A percentile compares a stretch with the other conserved stretches of the same genome.
Conservation (phyloP, 176 grass and related monocot genomes). For the Triticum timopheevii region DNA sequence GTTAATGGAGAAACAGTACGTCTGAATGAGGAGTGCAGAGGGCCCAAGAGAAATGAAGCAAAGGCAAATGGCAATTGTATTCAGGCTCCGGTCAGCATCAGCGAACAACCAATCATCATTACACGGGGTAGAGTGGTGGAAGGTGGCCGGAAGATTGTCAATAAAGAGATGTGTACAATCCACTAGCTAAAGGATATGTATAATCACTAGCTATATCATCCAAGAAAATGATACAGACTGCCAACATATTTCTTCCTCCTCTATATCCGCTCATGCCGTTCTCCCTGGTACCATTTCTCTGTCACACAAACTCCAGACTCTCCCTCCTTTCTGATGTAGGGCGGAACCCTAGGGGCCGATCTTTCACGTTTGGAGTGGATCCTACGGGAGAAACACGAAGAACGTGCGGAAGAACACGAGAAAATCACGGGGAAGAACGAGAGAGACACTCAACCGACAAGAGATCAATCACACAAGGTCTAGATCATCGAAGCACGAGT, state of each 20-base stretch:
- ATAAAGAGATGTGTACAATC: slow-evolving; percentile 7
- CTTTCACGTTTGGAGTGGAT: too few species aligned
- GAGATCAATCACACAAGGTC: too few species aligned
- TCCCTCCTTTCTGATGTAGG: slow-evolving; percentile 11
- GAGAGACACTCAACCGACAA: too few species aligned
- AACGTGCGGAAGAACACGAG: too few species aligned
- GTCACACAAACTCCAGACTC: slow-evolving; percentile 16
- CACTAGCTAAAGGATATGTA: background rate
- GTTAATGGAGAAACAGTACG: slow-evolving; percentile 21
- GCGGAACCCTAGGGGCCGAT: too few species aligned
- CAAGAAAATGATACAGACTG: background rate
- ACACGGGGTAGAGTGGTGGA: background rate
- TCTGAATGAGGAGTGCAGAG: slow-evolving; percentile 17
- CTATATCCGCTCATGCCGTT: background rate
- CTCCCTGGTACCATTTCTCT: background rate
- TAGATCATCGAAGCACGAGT: too few species aligned
- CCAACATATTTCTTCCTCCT: background rate
- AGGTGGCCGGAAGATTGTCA: background rate
- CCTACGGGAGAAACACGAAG: too few species aligned
- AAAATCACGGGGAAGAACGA: too few species aligned
- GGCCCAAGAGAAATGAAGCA: slow-evolving; percentile 1
- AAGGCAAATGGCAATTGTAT: slow-evolving; percentile 33
- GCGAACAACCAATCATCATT: slow-evolving; percentile 28
- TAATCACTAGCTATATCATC: background rate
- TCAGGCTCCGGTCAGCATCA: slow-evolving; percentile 22